These are phyloP conservation scores for Chalaropsis thielavioides DNA, from an alignment of 2,329 filamentous ascomycete species.

Conservation along the genomic window DNA sequence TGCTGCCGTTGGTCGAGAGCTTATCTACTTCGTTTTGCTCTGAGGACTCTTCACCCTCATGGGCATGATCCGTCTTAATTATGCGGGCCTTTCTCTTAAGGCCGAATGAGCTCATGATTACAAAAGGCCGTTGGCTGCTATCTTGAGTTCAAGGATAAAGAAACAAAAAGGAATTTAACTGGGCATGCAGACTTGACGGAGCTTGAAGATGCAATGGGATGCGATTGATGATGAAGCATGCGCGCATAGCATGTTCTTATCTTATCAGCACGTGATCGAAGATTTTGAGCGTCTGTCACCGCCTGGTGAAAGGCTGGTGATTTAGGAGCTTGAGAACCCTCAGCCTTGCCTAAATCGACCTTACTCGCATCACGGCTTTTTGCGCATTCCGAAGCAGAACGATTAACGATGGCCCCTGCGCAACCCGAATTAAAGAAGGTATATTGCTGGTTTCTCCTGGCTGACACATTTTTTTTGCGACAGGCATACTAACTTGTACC, in stretches of 20 bases:
- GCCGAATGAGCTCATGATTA: constrained; percentile 39
- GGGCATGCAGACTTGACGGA: background rate
- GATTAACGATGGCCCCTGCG: constrained; percentile 76
- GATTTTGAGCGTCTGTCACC: constrained; percentile 18
- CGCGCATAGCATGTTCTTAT: constrained; percentile 22
- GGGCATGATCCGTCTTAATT: constrained; percentile 55
- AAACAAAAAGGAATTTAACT: background rate
- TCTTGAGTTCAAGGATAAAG: background rate
- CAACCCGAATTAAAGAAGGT: constrained; percentile 99
- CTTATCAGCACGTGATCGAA: constrained; percentile 37
- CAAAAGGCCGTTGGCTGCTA: background rate
- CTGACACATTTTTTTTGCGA: background rate
- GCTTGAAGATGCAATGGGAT: background rate
- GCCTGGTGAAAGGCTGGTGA: background rate
- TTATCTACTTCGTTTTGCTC: constrained; percentile 10
- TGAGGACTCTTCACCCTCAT: constrained; percentile 30
- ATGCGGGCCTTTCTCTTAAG: constrained; percentile 58
- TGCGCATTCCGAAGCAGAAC: constrained; percentile 1
- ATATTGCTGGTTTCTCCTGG: constrained; percentile 18
- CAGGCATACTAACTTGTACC: background rate
- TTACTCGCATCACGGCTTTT: background rate
- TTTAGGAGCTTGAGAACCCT: background rate
- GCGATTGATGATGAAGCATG: background rate
- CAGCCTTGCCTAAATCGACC: constrained; percentile 10
- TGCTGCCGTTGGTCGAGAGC: constrained; percentile 6